Percentiles rank a stretch among this genome's conserved stretches.
phyloP scores from a whole-genome alignment of 345 rosid genomes.

The Linum lewisii region DNA sequence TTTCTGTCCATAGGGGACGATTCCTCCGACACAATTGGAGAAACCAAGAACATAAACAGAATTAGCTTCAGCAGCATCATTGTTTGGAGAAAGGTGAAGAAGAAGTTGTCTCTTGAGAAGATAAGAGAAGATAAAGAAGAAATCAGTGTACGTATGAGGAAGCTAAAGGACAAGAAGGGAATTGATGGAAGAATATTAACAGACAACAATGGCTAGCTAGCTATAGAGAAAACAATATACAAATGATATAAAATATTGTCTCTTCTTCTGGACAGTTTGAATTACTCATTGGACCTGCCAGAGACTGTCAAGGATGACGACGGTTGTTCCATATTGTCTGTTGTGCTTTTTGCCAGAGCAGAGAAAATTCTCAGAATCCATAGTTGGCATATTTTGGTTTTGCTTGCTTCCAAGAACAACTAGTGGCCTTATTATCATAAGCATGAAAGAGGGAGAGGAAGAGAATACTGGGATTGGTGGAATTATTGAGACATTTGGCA shows the following conservation, averaged over 20 bases:
- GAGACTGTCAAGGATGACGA: not conserved
- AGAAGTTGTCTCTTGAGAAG: not conserved
- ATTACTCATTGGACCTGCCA: not conserved
- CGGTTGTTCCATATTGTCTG: not conserved
- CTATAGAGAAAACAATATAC: no score
- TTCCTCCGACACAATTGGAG: slow-evolving; percentile 13
- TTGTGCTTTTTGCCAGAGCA: not conserved
- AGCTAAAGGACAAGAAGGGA: not conserved
- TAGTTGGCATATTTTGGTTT: not conserved
- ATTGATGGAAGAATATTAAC: not conserved
- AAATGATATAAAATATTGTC: not conserved
- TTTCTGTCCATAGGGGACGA: not conserved
- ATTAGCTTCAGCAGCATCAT: slow-evolving; percentile 22
- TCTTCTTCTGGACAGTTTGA: not conserved
- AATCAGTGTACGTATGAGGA: not conserved
- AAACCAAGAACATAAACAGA: slow-evolving; percentile 14
- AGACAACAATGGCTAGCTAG: no score
- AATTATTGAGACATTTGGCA: not conserved
- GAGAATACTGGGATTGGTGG: no score
- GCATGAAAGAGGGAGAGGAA: no score
- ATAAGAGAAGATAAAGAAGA: not conserved
- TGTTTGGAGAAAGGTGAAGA: not conserved
- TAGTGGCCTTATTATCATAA: no score
- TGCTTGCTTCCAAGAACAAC: no score
- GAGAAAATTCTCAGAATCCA: not conserved